Evolutionary conservation across 1,139 yeast genomes (phyloP), one percentile per base, ranked within the genome.

Genomic region (Pichia sp.): DNA sequence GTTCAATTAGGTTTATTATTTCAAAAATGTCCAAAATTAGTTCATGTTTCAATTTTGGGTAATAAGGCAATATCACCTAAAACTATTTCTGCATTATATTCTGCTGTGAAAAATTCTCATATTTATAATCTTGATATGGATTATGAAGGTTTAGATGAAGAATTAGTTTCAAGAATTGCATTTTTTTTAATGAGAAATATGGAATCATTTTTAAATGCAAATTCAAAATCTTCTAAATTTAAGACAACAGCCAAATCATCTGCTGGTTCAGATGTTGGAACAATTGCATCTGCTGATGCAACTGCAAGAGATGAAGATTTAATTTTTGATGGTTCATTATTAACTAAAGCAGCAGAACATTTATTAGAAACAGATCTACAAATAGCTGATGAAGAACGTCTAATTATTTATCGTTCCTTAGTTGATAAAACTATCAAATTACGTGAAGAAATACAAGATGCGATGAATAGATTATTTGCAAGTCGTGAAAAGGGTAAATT

Each of bases 171-270:
- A 39, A 77, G 90, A 63, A 79, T 89, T 53, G 94, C 95, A 0
- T 78, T 86, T 52, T 84, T 85, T 61, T 72, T 90, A 59, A 82
- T 89, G 83, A 77, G 85, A 60, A 89, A 89, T 62, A 83, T 89
- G 85, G 90, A 87, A 59, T 70, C 66, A 44, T 71, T 74, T 26
- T 68, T 81, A 61, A 75, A 75, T 34, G 42, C 54, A 8, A 45
- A 36, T 26, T 9, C 29, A 28, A 11, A 37, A 32, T n/a, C 46
- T 26, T 35, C 34, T 9, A 28, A 42, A 11, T 35, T 28, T 29
- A 39, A 39, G 31, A 33, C 33, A 28, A 3, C 26, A 33, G 5
- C 8, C 32, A 28, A 28, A 7, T 18, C n/a, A 10, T 25, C 34
- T 47, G 46, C 40, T 27, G 47, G 33, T 8, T 37, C 48, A 11